These are phyloP conservation scores for Plasmodium adleri DNA, from an alignment of 169 alveolate species.

Conservation along the genomic window DNA sequence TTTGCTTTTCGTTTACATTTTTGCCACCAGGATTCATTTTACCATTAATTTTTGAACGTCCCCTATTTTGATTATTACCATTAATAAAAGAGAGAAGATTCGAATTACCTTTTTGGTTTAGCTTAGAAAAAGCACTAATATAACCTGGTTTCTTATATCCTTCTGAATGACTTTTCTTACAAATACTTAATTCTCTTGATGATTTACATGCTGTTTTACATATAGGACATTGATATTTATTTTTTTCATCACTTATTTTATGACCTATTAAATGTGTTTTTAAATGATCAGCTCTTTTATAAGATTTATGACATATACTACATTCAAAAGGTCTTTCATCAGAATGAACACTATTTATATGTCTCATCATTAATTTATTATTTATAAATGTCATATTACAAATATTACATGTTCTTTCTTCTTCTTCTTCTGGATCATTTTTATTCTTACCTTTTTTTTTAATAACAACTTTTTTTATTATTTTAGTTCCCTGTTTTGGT, in stretches of 20 bases:
- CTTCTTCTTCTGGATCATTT: constrained; percentile 10
- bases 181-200: constrained; percentile 17
- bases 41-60: neutral
- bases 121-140: neutral
- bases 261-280: constrained; percentile 31
- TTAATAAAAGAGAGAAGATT: too few species aligned
- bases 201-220: constrained; percentile 29
- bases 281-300: constrained; percentile 71
- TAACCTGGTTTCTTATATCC: neutral
- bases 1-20: neutral
- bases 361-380: constrained; percentile 55
- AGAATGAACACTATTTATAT: constrained; percentile 54
- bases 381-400: constrained; percentile 33
- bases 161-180: constrained; percentile 25
- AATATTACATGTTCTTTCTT: constrained; percentile 46
- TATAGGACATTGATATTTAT: constrained; percentile 50
- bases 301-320: constrained; percentile 34
- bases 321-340: constrained; percentile 69
- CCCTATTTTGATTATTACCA: neutral
- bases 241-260: constrained; percentile 17
- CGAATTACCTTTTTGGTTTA: neutral
- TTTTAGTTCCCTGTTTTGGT: neutral
- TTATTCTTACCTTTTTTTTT: neutral
- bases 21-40: neutral
- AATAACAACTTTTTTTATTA: neutral